Base-by-base conservation (phyloP, 306 rosid genomes). In the Comarum palustre region DNA sequence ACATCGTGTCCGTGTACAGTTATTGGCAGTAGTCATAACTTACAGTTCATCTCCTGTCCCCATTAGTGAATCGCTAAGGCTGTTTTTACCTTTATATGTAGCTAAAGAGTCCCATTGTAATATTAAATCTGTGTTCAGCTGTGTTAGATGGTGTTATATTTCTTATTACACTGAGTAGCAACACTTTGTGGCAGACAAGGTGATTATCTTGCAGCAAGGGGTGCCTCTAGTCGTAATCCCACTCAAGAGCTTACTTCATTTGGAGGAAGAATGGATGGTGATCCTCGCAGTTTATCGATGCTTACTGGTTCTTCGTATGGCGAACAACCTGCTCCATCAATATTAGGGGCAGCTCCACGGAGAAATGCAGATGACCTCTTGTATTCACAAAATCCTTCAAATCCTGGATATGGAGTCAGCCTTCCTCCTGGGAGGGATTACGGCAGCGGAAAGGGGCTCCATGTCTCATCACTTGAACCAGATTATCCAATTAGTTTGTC, bases 391-490 rank as follows among this genome's bases (percentile, higher is more conserved):
- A 86, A 86, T 66, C 83, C 96, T 62, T 88, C 97, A 48, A 94
- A 94, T 81, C 98, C 97, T 76, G 97, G 97, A 66, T 94, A 94
- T 82, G 99, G 99, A 74, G 99, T 94, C 75, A 94, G 99, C 81
- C 82, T 94, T 68, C 99, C 99, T 55, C 99, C 99, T 43, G 99
- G 99, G 29, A 86, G 99, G 88, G 99, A 94, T 81, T 94, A 94
- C 63, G 97, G 92, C 32, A 84, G 88, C 0, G 97, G 99, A 31
- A 94, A 94, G 81, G 97, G 86, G 79, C 86, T 91, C 38, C 96
- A 88, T 79, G 93, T 88, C 72, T 72, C 86, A 63, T 83, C 96
- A 43, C 81, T 88, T 66, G 99, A 94, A 57, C 73, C 87, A 57
- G 97, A 94, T 66, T 91, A 89, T 51, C 79, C 90, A 4, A 82